Evolutionary conservation across 148 eudicot genomes (phyloP).

Genomic region (Persicaria maculosa): DNA sequence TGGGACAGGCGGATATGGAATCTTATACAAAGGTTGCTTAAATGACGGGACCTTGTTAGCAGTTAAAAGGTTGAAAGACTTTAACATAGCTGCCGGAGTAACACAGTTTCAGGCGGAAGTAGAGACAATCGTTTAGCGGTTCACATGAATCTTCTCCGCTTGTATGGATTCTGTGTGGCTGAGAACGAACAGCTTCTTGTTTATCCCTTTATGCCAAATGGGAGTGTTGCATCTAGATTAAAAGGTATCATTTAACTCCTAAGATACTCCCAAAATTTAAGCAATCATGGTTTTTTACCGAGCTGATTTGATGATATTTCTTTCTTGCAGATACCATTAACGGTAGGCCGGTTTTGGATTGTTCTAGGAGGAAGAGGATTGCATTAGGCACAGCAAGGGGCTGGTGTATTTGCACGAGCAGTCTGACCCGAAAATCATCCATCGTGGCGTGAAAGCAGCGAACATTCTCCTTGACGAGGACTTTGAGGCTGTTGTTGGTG

Average conservation of each 20-base stretch:
- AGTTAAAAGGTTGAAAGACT: slow-evolving; percentile 81
- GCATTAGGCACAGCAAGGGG: slow-evolving; percentile 90
- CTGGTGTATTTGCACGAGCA: slow-evolving; percentile 78
- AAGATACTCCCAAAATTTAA: no score
- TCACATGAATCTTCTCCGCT: slow-evolving; percentile 71
- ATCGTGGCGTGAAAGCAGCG: slow-evolving; percentile 90
- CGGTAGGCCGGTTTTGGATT: slow-evolving; percentile 68
- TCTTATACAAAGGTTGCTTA: slow-evolving; percentile 70
- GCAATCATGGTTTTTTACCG: no score
- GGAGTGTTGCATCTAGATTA: slow-evolving; percentile 79
- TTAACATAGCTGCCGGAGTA: slow-evolving; percentile 62
- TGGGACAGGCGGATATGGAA: slow-evolving; percentile 87
- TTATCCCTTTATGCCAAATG: slow-evolving; percentile 76
- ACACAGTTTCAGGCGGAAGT: slow-evolving; percentile 83
- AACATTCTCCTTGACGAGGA: slow-evolving; percentile 21
- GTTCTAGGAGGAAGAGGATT: slow-evolving; percentile 69
- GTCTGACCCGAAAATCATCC: slow-evolving; percentile 80
- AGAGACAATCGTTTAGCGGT: slow-evolving; percentile 75
- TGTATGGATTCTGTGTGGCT: slow-evolving; percentile 73
- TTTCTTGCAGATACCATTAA: slow-evolving; percentile 42
- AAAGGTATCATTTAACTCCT: slow-evolving; percentile 33
- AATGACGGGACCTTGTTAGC: slow-evolving; percentile 73
- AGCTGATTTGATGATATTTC: no score
- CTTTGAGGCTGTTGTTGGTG: slow-evolving; percentile 25
- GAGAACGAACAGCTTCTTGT: slow-evolving; percentile 76